Evolutionary conservation across 106 monocot genomes (phyloP), one percentile per base, ranked within the genome.

Genomic region (Narthecium ossifragum): DNA sequence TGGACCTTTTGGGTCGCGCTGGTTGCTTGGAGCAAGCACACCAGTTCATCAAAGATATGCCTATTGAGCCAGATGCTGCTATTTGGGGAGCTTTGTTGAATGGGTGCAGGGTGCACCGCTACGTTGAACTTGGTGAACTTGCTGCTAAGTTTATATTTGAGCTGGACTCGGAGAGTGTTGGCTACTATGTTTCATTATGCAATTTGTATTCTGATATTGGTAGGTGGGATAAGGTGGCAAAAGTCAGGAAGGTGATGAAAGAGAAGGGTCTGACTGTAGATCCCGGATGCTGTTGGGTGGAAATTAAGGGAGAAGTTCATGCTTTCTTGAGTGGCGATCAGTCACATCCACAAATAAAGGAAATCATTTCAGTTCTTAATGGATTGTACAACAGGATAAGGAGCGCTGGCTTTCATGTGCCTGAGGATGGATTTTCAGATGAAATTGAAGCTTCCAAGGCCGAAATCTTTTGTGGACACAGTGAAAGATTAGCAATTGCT

Each of bases 391-490:
- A 69, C 27, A 71, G 90, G 68, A 78, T 96, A 34, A 65, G 63
- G 55, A 56, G 33, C 15, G 41, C 59, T 62, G 75, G 76, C 5
- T 56, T 73, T 51, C 39, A 55, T 52, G 37, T 67, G 22, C 70
- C 70, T 34, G 74, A 81, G 0, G 2, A 67, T 53, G 21, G 34
- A 31, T 67, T 66, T 6, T n/a, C 15, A 7, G 61, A 72, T 31
- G 52, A 72, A 8, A 48, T 55, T 53, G 85, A 86, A 55, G 79
- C 65, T 40, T 79, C 75, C n/a, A 86, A 90, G 61, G 83, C 76
- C 14, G 90, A 90, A 48, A 76, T 90, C 0, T 81, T 96, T 36
- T 96, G 96, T 61, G 96, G 96, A 5, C 96, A 96, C 41, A 96
- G 96, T 62, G 96, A 96, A 63, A 90, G 86, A 62, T 29, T 71